Conservation (phyloP, 768 basidiomycete genomes). For the Sistotremastrum suecicum region DNA sequence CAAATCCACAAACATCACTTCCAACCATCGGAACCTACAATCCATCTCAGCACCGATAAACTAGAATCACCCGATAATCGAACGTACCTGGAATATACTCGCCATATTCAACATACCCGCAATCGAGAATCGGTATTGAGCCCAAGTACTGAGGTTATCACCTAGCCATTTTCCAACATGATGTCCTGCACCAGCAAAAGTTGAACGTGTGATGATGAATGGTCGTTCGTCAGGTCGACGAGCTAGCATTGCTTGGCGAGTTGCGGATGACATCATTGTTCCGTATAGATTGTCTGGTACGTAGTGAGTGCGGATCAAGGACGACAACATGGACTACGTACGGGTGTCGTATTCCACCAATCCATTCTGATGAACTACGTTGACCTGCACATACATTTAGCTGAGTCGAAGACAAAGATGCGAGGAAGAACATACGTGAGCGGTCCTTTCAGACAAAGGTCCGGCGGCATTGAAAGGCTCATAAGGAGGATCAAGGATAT, state of each 20-base stretch:
- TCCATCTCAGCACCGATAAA: too few relatives aligned
- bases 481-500: conserved; percentile 40
- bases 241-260: conserved; percentile 44
- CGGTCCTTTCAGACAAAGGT: conserved; percentile 37
- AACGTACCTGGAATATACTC: conserved; percentile 31
- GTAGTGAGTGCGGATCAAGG: background rate
- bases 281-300: conserved; percentile 46
- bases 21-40: conserved; percentile 53
- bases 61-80: too few relatives aligned
- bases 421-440: conserved; percentile 25
- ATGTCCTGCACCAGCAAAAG: conserved; percentile 52
- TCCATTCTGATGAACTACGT: conserved; percentile 41
- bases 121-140: conserved; percentile 44
- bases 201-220: conserved; percentile 59
- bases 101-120: conserved; percentile 57
- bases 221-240: conserved; percentile 47
- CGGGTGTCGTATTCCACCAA: conserved; percentile 44
- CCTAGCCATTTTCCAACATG: conserved; percentile 68
- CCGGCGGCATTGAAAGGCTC: conserved; percentile 44
- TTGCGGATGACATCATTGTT: conserved; percentile 55
- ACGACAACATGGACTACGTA: conserved; percentile 8
- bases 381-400: conserved; percentile 16
- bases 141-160: conserved; percentile 48
- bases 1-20: conserved; percentile 58
- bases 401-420: background rate